Percentiles rank a stretch among this genome's conserved stretches.
phyloP scores from a whole-genome alignment of 2,329 filamentous ascomycete species.

The Verticillium longisporum region DNA sequence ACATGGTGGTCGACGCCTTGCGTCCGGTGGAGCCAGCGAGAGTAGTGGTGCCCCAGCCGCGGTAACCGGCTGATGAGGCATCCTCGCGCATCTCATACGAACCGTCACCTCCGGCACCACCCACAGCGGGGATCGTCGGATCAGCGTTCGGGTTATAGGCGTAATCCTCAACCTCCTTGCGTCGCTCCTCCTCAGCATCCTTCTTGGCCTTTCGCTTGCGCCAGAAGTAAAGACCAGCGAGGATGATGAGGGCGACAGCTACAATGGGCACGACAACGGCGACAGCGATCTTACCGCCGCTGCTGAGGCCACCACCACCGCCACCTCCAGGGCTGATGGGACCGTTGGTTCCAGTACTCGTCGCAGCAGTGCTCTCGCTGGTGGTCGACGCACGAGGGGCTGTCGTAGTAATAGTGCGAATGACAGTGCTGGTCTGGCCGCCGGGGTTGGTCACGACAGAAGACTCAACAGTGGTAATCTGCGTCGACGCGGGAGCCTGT shows the following conservation, averaged over 20 bases:
- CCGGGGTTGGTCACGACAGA: conserved; percentile 1
- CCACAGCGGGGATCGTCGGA: conserved; percentile 59
- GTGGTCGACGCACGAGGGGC: conserved; percentile 1
- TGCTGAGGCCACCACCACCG: conserved; percentile 41
- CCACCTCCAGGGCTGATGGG: conserved; percentile 19
- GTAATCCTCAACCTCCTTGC: conserved; percentile 97
- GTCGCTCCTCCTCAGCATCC: conserved; percentile 76
- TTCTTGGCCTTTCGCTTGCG: conserved; percentile 80
- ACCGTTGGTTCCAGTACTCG: conserved; percentile 19
- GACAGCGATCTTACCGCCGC: conserved; percentile 73
- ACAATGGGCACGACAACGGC: conserved; percentile 92
- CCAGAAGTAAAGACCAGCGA: conserved; percentile 78
- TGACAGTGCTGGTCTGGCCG: conserved; percentile 15
- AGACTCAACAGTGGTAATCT: neutral
- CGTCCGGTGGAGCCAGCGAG: conserved; percentile 61
- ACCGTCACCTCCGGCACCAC: conserved; percentile 36
- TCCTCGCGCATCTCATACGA: conserved; percentile 74
- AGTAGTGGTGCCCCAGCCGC: conserved; percentile 86
- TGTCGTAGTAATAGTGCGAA: conserved; percentile 15
- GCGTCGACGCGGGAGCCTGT: neutral
- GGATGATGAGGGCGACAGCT: conserved; percentile 72
- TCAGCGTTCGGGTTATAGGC: conserved; percentile 97
- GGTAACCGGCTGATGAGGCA: conserved; percentile 64
- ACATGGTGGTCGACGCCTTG: conserved; percentile 85
- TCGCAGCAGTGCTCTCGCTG: conserved; percentile 15